Base-by-base conservation (phyloP, 2,329 filamentous ascomycete genomes). In the Cylindrodendrum hubeiense region DNA sequence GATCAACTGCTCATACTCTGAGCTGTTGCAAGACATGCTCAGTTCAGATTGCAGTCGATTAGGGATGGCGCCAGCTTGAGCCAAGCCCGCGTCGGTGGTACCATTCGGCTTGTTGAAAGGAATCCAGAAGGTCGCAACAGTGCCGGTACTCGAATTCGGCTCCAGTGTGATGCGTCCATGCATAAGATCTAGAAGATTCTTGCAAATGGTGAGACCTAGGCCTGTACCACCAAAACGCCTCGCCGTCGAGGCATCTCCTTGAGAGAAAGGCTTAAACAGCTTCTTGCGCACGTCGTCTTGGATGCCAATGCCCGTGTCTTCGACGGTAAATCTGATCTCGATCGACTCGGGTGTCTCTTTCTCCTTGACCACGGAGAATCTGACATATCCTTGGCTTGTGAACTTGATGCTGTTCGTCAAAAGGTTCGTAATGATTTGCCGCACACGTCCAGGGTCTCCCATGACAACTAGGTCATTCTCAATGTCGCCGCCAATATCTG, bases 371-470 rank as follows among this genome's bases (percentile, higher is more conserved):
- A 93, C 90, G 0, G 86, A 86, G 68, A 95, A 87, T 51, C 86
- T 89, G 24, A 94, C 91, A 60, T 86, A 86, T 2, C 91, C 91
- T 61, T 90, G 85, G 17, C 86, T 88, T 0, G 91, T 93, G 73
- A 93, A 93, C 70, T 93, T 93, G 79, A 93, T 91, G 67, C 88
- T 90, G 76, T 93, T 93, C 3, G 91, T 94, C 21, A 95, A 81
- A 2, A 95, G 81, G 73, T 95, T 95, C 2, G 91, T 93, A 41
- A 95, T 86, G 65, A 97, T 95, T 74, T 97, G 94, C 51, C 94
- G 89, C 33, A 97, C 84, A 37, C 94, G 87, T 12, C 94, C 93
- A 9, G 94, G 93, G 73, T 97, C 94, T 15, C 95, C 94, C 73
- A 97, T 90, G 4, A 97, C 93, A 50, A 94, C 90, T 60, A 96